Evolutionary conservation across 2,329 filamentous ascomycete genomes (phyloP).

Genomic region (Sporothrix dimorphospora): DNA sequence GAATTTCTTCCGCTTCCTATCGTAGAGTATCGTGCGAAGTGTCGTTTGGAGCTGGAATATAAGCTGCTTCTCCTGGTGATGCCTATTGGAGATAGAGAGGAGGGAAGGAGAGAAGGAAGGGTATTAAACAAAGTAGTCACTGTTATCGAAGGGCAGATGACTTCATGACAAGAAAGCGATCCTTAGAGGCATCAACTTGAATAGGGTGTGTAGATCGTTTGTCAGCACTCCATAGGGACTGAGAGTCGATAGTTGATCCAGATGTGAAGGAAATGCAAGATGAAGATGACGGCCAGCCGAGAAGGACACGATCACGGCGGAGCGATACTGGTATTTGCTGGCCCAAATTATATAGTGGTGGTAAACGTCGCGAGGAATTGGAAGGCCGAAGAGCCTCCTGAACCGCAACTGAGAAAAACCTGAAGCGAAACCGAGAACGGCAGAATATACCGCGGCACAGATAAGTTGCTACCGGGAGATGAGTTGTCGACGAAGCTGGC

Average conservation of each 20-base stretch:
- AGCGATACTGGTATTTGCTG: background rate
- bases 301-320: background rate
- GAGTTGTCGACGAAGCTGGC: background rate
- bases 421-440: background rate
- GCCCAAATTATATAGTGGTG: background rate
- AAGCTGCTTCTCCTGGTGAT: background rate
- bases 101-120: background rate
- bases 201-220: background rate
- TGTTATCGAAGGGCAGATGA: background rate
- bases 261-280: background rate
- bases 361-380: background rate
- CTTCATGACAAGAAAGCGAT: background rate
- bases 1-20: background rate
- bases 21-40: background rate
- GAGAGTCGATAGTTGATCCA: background rate
- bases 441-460: background rate
- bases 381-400: background rate
- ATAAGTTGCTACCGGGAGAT: too few relatives aligned
- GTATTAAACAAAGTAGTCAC: background rate
- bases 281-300: background rate
- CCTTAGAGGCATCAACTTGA: background rate
- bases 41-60: background rate
- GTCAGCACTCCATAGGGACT: slow-evolving; percentile 24
- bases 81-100: background rate
- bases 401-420: background rate